phyloP scores from a whole-genome alignment of 164 flowering plant species.

The Santalum album region DNA sequence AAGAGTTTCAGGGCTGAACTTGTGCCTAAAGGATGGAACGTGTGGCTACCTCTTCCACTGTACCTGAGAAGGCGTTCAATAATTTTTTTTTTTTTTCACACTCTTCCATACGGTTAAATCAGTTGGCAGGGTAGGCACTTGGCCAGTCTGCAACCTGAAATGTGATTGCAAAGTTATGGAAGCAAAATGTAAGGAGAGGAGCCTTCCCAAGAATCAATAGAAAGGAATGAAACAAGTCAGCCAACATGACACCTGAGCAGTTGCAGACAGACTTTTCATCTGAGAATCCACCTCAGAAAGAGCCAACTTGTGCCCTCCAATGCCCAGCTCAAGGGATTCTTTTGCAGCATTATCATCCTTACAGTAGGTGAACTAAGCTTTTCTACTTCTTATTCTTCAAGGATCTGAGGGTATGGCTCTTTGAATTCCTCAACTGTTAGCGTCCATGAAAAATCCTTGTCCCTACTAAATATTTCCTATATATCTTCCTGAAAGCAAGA shows the following conservation, averaged over 20 bases:
- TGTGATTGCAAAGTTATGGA: too few species aligned
- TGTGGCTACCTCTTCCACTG: constrained; percentile 69
- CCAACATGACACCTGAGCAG: too few species aligned
- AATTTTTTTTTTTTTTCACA: constrained; percentile 42
- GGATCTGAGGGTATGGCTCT: constrained; percentile 83
- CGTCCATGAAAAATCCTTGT: constrained; percentile 82
- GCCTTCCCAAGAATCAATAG: background rate
- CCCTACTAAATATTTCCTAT: constrained; percentile 62
- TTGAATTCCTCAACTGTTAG: constrained; percentile 71
- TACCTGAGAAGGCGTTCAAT: constrained; percentile 82
- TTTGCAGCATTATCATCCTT: constrained; percentile 36
- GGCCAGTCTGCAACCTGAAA: constrained; percentile 84
- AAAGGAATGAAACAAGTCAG: background rate
- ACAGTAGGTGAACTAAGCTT: constrained; percentile 48
- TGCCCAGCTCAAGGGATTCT: constrained; percentile 53
- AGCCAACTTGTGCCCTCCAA: constrained; percentile 65
- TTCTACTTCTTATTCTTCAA: constrained; percentile 57
- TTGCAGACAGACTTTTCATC: constrained; percentile 88
- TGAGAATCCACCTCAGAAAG: constrained; percentile 76
- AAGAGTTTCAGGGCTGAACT: background rate
- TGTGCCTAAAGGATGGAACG: constrained; percentile 70
- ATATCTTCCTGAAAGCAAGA: constrained; percentile 62
- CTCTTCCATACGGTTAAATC: constrained; percentile 77
- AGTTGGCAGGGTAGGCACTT: constrained; percentile 66
- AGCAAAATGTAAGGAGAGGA: background rate